Evolutionary conservation across 805 yeast species (phyloP), one percentile per base, ranked within the genome.

Genomic region (Komagataella phaffii): DNA sequence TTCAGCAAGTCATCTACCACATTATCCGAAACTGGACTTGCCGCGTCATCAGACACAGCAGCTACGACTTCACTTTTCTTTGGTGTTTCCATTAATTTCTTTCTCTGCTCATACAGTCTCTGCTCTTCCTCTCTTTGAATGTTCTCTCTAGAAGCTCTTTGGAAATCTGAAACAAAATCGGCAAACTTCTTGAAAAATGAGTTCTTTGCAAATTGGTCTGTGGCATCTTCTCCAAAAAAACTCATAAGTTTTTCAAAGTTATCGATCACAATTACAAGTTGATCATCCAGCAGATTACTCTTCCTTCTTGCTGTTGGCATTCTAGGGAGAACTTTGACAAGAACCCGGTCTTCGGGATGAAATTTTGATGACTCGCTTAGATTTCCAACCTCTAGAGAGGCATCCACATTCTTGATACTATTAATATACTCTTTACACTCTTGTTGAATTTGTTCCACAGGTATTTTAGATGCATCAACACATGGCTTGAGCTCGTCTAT

Each of bases 1-100:
- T 89, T 95, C 53, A 93, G 73, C 49, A 93, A 71, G 43, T 84
- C 79, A 64, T 93, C 99, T 85, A 93, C 88, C 46, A 88, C 85
- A 49, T 74, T 71, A 17, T 64, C 69, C 14, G 40, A 30, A 30
- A 14, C 40, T 14, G 40, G n/a, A 14, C 40, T 30, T 30, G 40
- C 14, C 3, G 40, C 40, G 17, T 68, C 81, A 10, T 71, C 77
- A 24, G 69, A 73, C 17, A 67, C 73, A 0, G 62, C 68, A 44
- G 59, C 65, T 18, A 60, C 69, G 14, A 58, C 65, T 45, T 62
- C 65, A 14, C 60, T 53, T 50, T 64, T 64, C 67, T 64, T 68
- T 30, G 76, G 75, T 17, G 72, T 70, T 56, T 81, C 85, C 24
- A 79, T 65, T 56, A 80, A 66, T 58, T 76, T 76, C 70, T 86